Evolutionary conservation across 1,139 yeast genomes (phyloP).

Genomic region (Magnusiomyces fungicola): DNA sequence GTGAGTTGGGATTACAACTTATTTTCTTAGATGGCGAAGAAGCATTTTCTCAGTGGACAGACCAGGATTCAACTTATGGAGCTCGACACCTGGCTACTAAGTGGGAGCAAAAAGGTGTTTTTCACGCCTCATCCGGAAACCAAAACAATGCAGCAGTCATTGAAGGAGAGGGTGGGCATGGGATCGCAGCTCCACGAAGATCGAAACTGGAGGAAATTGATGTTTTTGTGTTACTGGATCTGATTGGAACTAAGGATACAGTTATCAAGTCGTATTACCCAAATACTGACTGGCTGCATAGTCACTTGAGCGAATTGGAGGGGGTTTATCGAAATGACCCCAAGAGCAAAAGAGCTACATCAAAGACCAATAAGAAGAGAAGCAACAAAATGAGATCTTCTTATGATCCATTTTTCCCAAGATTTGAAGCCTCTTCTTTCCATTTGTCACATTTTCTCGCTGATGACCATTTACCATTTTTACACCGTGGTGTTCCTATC

Average conservation of each 20-base stretch:
- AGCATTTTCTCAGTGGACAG: constrained; percentile 45
- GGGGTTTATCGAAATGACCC: constrained; percentile 17
- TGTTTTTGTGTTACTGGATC: constrained; percentile 42
- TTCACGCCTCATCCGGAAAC: constrained; percentile 1
- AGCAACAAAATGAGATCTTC: not conserved
- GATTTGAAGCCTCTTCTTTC: constrained; percentile 6
- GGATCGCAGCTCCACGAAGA: constrained; percentile 14
- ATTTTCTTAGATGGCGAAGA: constrained; percentile 57
- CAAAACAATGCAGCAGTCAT: constrained; percentile 6
- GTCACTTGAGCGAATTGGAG: constrained; percentile 29
- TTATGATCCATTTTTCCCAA: constrained; percentile 17
- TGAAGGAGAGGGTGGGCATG: constrained; percentile 8
- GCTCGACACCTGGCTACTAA: constrained; percentile 42
- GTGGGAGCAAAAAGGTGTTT: constrained; percentile 29
- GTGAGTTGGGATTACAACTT: constrained; percentile 39
- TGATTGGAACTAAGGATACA: constrained; percentile 39
- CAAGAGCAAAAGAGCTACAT: not conserved
- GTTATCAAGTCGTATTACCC: constrained; percentile 41
- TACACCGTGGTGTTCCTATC: constrained; percentile 39
- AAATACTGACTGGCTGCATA: constrained; percentile 37
- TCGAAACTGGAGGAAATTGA: constrained; percentile 33
- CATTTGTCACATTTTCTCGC: constrained; percentile 33
- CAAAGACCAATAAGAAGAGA: not conserved
- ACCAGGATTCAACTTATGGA: constrained; percentile 48
- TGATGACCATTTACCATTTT: constrained; percentile 51